Evolutionary conservation across 1,284 basidiomycete genomes (phyloP).

Genomic region (Grifola frondosa): DNA sequence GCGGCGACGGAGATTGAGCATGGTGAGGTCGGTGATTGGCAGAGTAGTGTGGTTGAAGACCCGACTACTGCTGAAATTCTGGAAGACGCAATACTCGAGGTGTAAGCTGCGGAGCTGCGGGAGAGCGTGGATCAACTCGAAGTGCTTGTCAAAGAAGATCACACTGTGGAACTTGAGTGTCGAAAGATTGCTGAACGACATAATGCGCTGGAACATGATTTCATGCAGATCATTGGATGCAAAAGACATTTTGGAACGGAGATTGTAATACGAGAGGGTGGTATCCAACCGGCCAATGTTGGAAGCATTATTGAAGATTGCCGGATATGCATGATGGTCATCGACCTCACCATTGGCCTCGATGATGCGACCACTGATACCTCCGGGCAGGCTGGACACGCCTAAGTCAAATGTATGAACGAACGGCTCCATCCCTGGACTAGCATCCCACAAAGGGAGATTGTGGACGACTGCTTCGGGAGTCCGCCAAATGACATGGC

Average conservation of each 20-base stretch:
- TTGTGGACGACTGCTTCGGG: slow-evolving; percentile 23
- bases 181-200: slow-evolving; percentile 32
- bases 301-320: background rate
- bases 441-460: slow-evolving; percentile 22
- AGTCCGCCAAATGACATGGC: slow-evolving; percentile 36
- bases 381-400: slow-evolving; percentile 21
- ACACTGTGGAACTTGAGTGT: slow-evolving; percentile 34
- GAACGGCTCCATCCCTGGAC: slow-evolving; percentile 17
- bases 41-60: slow-evolving; percentile 29
- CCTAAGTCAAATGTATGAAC: slow-evolving; percentile 25
- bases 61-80: slow-evolving; percentile 16
- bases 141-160: slow-evolving; percentile 33
- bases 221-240: slow-evolving; percentile 28
- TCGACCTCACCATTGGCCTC: slow-evolving; percentile 10
- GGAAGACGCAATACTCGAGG: slow-evolving; percentile 37
- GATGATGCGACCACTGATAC: slow-evolving; percentile 12
- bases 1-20: slow-evolving; percentile 29
- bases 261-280: slow-evolving; percentile 13
- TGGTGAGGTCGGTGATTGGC: slow-evolving; percentile 39
- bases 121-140: slow-evolving; percentile 34
- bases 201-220: slow-evolving; percentile 29
- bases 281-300: background rate
- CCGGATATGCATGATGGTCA: background rate
- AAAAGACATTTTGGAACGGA: slow-evolving; percentile 12
- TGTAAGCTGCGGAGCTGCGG: slow-evolving; percentile 33